Evolutionary conservation across 768 basidiomycete genomes (phyloP).

Genomic region (Lyophyllum semitale): DNA sequence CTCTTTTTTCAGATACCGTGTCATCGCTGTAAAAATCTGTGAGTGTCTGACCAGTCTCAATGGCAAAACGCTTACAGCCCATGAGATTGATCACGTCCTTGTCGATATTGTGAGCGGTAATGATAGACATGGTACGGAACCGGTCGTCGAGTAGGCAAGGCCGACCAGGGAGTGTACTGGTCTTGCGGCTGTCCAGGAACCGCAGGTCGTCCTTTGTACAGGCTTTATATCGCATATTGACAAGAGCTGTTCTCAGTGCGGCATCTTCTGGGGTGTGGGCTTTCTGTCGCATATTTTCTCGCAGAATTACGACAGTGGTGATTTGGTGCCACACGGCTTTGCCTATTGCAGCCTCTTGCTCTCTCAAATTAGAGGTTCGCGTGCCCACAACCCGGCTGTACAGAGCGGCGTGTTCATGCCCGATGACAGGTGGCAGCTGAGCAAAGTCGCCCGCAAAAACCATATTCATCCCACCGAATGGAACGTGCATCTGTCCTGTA

Average conservation of each 20-base stretch:
- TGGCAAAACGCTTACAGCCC: background rate
- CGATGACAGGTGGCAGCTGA: slow-evolving; percentile 37
- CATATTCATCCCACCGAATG: slow-evolving; percentile 37
- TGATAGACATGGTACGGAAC: background rate
- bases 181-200: slow-evolving; percentile 21
- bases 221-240: slow-evolving; percentile 31
- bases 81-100: background rate
- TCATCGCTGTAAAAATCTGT: background rate
- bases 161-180: background rate
- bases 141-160: background rate
- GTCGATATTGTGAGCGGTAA: background rate
- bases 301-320: slow-evolving; percentile 33
- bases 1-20: background rate
- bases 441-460: slow-evolving; percentile 49
- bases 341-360: slow-evolving; percentile 25
- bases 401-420: background rate
- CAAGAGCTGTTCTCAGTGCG: slow-evolving; percentile 25
- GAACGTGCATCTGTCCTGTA: slow-evolving; percentile 13
- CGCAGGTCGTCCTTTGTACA: slow-evolving; percentile 34
- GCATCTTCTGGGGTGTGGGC: slow-evolving; percentile 25
- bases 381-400: background rate
- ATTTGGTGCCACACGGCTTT: slow-evolving; percentile 33
- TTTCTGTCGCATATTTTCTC: slow-evolving; percentile 36
- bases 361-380: background rate
- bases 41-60: background rate